Base-by-base conservation (phyloP, 345 rosid species). In the Lumnitzera racemosa region DNA sequence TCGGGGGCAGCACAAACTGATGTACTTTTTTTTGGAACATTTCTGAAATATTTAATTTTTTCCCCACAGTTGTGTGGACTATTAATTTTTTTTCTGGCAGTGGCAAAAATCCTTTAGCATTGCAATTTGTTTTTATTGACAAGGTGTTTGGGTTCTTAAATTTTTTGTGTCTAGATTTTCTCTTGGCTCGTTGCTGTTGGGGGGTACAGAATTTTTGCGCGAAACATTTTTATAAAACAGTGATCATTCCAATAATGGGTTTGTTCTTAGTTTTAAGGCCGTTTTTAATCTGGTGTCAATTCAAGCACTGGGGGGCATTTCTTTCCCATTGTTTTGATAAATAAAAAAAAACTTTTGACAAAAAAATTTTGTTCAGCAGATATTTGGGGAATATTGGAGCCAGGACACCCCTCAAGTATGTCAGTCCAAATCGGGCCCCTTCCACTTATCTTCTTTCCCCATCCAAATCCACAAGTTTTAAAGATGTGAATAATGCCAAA, bases 401-500 rank as follows among this genome's bases (percentile, higher is more conserved):
- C 75, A 81, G 91, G 74, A 67, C 78, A 14, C 82, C 83, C 29
- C 72, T 76, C 64, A 77, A 90, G 67, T 79, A 83, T 75, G 67
- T 69, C 51, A 55, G 82, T 76, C 98, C 75, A 67, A 83, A 83
- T 72, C 94, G 80, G 61, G 59, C 85, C 66, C n/a, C 74, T 76
- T 73, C 95, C 79, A 65, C 70, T 81, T 54, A 64, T 88, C 84
- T 8, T 47, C 86, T 56, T 81, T 76, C 70, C 72, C 69, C 81
- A 82, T 63, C 84, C 83, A 47, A 83, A 75, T 74, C 68, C 86
- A 54, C 95, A 82, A 78, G 81, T 86, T 31, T 77, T 84, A 65
- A n/a, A 75, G 84, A 59, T 61, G 59, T 47, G 59, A 51, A 66
- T 31, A 54, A 27, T 13, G 13, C 53, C 43, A 12, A 49, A 47